These are phyloP conservation scores for Hymenoscyphus fraxineus DNA, from an alignment of 2,329 filamentous ascomycete genomes.

Conservation along the genomic window DNA sequence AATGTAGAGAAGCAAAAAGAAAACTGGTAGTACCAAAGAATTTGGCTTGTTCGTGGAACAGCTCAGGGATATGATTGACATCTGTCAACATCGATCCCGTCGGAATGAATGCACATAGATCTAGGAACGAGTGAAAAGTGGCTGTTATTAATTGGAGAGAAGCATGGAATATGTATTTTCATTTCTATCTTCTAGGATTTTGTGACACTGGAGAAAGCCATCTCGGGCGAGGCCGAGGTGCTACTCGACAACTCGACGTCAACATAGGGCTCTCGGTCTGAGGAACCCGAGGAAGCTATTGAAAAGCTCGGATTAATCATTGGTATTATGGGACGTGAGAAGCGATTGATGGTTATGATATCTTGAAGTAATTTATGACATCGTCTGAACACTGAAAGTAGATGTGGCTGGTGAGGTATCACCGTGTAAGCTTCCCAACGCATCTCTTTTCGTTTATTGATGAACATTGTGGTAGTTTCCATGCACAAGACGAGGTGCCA, in stretches of 20 bases:
- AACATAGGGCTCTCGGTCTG: constrained; percentile 1
- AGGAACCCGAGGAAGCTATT: background rate
- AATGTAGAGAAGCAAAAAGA: background rate
- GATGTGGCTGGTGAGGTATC: background rate
- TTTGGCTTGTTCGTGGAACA: background rate
- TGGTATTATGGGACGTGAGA: constrained; percentile 3
- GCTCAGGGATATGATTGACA: background rate
- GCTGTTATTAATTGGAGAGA: background rate
- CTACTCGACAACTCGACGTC: constrained; percentile 6
- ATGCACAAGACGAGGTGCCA: background rate
- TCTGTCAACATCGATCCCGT: background rate
- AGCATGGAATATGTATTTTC: background rate
- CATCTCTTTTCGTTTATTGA: background rate
- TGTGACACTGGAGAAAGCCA: background rate
- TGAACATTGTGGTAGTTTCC: background rate
- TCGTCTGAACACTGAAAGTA: background rate
- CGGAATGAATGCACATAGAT: background rate
- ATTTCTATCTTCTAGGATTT: background rate
- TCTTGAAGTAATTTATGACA: background rate
- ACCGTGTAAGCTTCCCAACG: no score
- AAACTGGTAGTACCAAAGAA: background rate
- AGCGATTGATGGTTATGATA: background rate
- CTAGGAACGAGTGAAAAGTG: background rate
- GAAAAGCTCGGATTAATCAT: background rate
- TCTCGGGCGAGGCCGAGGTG: constrained; percentile 2